Evolutionary conservation across 2,329 filamentous ascomycete genomes (phyloP).

Genomic region (Pestalotiopsis sp.): DNA sequence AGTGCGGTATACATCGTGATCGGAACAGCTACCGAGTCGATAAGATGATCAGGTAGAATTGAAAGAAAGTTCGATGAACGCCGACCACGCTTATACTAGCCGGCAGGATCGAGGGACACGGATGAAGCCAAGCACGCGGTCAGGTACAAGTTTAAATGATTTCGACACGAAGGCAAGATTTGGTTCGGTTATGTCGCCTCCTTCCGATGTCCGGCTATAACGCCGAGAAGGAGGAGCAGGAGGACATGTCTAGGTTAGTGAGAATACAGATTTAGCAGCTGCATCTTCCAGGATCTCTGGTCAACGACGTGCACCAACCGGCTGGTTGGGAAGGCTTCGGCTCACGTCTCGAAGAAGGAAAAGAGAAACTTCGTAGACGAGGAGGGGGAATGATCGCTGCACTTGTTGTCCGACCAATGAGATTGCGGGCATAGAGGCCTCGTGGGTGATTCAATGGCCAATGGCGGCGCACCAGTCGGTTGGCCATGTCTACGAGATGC

Average conservation of each 20-base stretch:
- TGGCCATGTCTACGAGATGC: background rate
- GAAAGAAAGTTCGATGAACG: background rate
- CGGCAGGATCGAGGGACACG: background rate
- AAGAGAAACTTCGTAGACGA: background rate
- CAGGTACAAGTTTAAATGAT: conserved; percentile 1
- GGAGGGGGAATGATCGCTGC: background rate
- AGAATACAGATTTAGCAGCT: background rate
- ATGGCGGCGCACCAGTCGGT: background rate
- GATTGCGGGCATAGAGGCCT: background rate
- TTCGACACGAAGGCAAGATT: background rate
- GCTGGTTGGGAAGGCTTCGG: background rate
- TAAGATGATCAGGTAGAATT: background rate
- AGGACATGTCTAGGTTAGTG: background rate
- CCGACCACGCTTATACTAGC: background rate
- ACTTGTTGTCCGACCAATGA: background rate
- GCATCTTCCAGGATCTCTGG: background rate
- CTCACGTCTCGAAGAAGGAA: background rate
- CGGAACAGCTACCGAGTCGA: background rate
- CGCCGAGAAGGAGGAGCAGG: background rate
- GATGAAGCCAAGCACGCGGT: background rate
- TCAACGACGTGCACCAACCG: background rate
- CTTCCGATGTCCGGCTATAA: background rate
- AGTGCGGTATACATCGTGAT: conserved; percentile 25
- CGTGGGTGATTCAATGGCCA: background rate
- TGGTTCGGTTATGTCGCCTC: background rate